phyloP scores from a whole-genome alignment of 2,329 filamentous ascomycete genomes.

The Talaromyces rugulosus region DNA sequence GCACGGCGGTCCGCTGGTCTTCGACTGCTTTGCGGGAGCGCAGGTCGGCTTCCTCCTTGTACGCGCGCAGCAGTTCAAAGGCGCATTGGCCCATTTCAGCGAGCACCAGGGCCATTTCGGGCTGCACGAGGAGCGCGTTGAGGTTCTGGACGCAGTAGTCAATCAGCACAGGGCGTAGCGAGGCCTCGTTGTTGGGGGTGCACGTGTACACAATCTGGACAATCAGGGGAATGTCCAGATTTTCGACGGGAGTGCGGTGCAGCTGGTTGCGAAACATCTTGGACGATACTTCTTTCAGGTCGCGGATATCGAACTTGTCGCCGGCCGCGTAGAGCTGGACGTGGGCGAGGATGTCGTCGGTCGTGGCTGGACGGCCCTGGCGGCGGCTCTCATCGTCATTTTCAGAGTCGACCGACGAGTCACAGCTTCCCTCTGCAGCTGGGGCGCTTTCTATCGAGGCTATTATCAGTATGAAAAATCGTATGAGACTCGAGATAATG shows the following conservation, averaged over 20 bases:
- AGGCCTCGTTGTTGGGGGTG: constrained; percentile 11
- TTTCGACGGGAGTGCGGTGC: constrained; percentile 8
- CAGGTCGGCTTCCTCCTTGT: constrained; percentile 13
- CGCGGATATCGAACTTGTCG: constrained; percentile 14
- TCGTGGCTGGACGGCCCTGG: constrained; percentile 11
- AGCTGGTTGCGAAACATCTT: constrained; percentile 15
- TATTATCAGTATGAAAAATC: background rate
- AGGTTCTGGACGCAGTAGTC: constrained; percentile 14
- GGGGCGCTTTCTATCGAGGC: background rate
- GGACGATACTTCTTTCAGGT: constrained; percentile 10
- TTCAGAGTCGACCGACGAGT: constrained; percentile 12
- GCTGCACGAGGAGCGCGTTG: constrained; percentile 3
- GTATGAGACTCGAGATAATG: background rate
- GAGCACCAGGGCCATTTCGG: constrained; percentile 8
- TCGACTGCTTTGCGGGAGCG: constrained; percentile 14
- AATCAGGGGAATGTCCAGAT: constrained; percentile 7
- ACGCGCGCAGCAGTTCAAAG: constrained; percentile 12
- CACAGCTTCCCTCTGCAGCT: constrained; percentile 4
- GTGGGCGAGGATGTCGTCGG: constrained; percentile 13
- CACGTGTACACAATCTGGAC: constrained; percentile 12
- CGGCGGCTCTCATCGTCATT: constrained; percentile 11
- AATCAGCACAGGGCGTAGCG: constrained; percentile 10
- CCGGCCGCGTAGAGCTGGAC: constrained; percentile 12
- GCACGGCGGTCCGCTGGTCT: constrained; percentile 12
- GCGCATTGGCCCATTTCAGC: constrained; percentile 13